phyloP scores from a whole-genome alignment of 345 rosid species.

The Eucalyptus polybractea region DNA sequence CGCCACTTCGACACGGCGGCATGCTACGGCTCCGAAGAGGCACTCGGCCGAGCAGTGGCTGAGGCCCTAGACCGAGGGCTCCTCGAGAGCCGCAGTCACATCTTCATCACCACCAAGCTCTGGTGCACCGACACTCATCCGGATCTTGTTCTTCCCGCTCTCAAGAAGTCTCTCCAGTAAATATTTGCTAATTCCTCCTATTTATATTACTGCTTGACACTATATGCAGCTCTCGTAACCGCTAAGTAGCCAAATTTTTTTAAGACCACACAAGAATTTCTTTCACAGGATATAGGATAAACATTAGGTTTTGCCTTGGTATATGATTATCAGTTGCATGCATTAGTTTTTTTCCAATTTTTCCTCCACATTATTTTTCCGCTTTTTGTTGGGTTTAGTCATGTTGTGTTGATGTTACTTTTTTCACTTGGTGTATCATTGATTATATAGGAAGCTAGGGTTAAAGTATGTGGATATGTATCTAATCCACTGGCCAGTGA shows the following conservation, averaged over 20 bases:
- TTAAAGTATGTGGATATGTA: conserved; percentile 25
- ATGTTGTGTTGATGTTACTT: neutral
- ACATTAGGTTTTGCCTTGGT: neutral
- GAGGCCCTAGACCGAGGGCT: conserved; percentile 34
- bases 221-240: neutral
- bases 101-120: conserved; percentile 58
- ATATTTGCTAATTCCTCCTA: neutral
- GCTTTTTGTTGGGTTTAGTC: neutral
- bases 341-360: neutral
- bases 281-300: neutral
- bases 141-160: conserved; percentile 38
- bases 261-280: neutral
- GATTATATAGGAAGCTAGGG: conserved; percentile 11
- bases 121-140: conserved; percentile 35
- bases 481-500: conserved; percentile 25
- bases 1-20: conserved; percentile 71
- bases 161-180: conserved; percentile 16
- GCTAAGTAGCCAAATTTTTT: neutral
- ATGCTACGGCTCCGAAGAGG: conserved; percentile 29
- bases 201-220: neutral
- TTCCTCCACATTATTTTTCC: neutral
- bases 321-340: neutral
- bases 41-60: conserved; percentile 34
- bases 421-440: neutral
- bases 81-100: conserved; percentile 24